phyloP scores from a whole-genome alignment of 306 rosid genomes.

The Quercus robur region DNA sequence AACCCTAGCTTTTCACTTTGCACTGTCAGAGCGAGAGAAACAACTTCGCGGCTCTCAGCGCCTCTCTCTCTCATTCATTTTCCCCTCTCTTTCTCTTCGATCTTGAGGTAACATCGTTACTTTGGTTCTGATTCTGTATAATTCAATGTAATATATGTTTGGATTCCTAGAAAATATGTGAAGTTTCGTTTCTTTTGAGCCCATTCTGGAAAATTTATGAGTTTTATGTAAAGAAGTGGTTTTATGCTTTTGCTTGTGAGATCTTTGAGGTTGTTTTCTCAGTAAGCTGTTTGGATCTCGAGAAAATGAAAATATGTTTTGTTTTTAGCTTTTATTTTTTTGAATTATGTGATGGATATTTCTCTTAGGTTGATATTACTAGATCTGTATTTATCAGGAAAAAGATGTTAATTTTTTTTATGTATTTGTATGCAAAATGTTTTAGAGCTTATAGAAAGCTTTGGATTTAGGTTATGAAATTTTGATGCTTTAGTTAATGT shows the following conservation, averaged over 20 bases:
- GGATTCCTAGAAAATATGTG: neutral
- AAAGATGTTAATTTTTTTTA: neutral
- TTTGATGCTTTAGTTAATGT: neutral
- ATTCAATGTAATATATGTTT: neutral
- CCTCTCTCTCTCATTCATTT: neutral
- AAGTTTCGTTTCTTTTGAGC: neutral
- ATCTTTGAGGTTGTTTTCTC: too few species aligned
- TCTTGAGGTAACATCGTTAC: conserved; percentile 17
- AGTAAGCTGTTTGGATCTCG: neutral
- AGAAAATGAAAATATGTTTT: neutral
- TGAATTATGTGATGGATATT: neutral
- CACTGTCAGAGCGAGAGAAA: neutral
- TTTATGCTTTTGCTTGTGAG: neutral
- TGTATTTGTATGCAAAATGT: neutral
- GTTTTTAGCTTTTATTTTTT: neutral
- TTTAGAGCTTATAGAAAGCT: neutral
- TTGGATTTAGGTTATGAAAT: neutral
- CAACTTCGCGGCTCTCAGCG: neutral
- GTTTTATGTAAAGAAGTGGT: too few species aligned
- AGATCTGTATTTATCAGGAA: neutral
- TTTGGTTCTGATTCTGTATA: neutral
- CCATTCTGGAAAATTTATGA: neutral
- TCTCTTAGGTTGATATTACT: neutral
- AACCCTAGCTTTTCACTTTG: neutral
- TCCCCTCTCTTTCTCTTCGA: neutral